These are phyloP conservation scores for Pythium vanterpoolii DNA, from an alignment of 352 stramenopile species.

Conservation along the genomic window DNA sequence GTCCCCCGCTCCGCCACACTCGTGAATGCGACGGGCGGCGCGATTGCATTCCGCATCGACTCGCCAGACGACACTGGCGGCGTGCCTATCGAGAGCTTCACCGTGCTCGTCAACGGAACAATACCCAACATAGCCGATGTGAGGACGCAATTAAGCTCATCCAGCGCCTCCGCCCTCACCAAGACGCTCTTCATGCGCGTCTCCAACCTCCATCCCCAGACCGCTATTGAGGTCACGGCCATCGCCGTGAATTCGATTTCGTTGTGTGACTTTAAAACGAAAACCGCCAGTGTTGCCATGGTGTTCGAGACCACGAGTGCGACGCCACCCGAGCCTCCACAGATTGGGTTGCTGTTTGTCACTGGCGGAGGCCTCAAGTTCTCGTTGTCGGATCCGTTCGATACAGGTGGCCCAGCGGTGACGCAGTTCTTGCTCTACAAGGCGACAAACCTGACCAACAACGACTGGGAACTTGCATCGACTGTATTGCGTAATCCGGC, in stretches of 20 bases:
- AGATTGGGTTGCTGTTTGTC: constrained; percentile 19
- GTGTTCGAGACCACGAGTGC: constrained; percentile 27
- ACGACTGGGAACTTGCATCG: constrained; percentile 40
- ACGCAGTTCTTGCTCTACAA: constrained; percentile 40
- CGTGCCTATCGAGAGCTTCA: constrained; percentile 41
- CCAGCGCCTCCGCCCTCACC: constrained; percentile 20
- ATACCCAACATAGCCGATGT: constrained; percentile 15
- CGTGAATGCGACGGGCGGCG: constrained; percentile 39
- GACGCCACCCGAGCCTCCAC: constrained; percentile 29
- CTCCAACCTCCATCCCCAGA: constrained; percentile 24
- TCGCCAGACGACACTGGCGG: constrained; percentile 35
- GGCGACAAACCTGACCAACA: constrained; percentile 10
- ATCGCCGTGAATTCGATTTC: constrained; percentile 43
- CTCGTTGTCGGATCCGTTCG: constrained; percentile 37
- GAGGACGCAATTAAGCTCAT: neutral
- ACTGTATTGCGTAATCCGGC: neutral
- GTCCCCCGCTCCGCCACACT: constrained; percentile 30
- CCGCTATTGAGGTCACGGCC: constrained; percentile 30
- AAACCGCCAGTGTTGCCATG: constrained; percentile 15
- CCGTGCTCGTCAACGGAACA: constrained; percentile 33
- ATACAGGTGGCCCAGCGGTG: constrained; percentile 44
- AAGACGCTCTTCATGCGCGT: constrained; percentile 29
- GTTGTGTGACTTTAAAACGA: constrained; percentile 38
- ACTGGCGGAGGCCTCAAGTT: constrained; percentile 54
- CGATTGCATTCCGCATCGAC: constrained; percentile 27